Evolutionary conservation across 106 monocot genomes (phyloP), one percentile per base, ranked within the genome.

Genomic region (Vanilla planifolia): DNA sequence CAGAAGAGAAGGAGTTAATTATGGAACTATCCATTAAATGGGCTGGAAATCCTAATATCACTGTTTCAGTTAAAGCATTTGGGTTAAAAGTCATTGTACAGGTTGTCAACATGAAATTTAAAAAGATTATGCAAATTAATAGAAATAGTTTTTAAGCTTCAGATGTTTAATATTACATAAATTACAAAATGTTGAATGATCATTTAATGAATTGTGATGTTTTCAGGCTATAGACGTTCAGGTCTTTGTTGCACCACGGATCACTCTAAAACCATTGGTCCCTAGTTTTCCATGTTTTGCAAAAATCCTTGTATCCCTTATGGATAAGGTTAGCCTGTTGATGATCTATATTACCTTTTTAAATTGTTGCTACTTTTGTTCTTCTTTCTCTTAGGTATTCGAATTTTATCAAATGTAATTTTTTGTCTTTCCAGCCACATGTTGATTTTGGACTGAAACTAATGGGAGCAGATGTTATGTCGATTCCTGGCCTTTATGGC

Each of bases 31-130:
- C 66, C 8, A 32, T 93, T 6, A 88, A 88, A 67, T 93, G 93
- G 93, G 93, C 88, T 71, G 93, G 81, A 56, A 93, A 93, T 62
- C 85, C 88, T 39, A 88, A 93, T 77, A 51, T 93, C 48, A 81
- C 50, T 39, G 79, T 76, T 59, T 74, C 46, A 21, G 72, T 79
- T 25, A 93, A 88, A 72, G 81, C 79, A 13, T 88, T 66, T 72
- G 88, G 88, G 5, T 55, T 88, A 21, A 88, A 71, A 72, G 88
- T 74, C 36, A 77, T 75, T 39, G 71, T 75, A 25, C 88, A 93
- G 77, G 93, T 93, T 50, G 63, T 51, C 17, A 36, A 40, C 30
- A 20, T 10, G 0, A 27, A 3, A n/a, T n/a, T n/a, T n/a, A n/a
- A n/a, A n/a, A n/a, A 15, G 10, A 11, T 15, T 30, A 28, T 28